Evolutionary conservation across 148 eudicot genomes (phyloP), one percentile per base, ranked within the genome.

Genomic region (Cornus suecica): DNA sequence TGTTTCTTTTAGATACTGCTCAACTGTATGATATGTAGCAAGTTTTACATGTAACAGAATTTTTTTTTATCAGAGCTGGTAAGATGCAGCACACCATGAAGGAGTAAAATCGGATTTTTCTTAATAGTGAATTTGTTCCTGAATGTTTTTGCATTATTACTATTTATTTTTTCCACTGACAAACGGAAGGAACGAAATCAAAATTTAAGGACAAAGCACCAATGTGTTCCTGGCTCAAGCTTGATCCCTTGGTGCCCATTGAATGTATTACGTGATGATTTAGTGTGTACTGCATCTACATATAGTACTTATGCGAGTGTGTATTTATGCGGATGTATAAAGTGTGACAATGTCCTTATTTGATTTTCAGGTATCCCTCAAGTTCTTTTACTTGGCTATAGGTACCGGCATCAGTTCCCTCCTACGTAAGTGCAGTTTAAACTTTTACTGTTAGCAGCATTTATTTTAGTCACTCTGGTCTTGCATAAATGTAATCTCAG

Each of bases 321-420:
- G n/a, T n/a, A 28, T 25, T 51, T 48, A 29, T 30, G 18, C 4
- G 29, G 69, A 10, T 14, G 37, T 29, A 3, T 16, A 28, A 37
- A 13, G 6, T 25, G 23, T 62, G 51, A 61, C 20, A 51, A 37
- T 37, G 42, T 20, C 22, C 24, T 58, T 68, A 18, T 30, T 29
- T 45, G 28, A 54, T 20, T 64, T 66, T 76, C 87, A 91, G 97
- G 85, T 90, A 20, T 81, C 94, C 31, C 83, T 90, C 2, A 80
- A 77, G 74, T 84, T 86, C 70, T 64, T 88, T 63, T 92, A 84
- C 85, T 76, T 92, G 82, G 97, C 90, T 64, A 81, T 88, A 56
- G 88, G 86, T 34, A 62, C 88, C 9, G 89, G 90, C 68, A 80
- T 86, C 15, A 92, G 90, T 68, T 78, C 90, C 77, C 79, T 88